Base-by-base conservation (phyloP, 106 monocot genomes). In the Acorus calamus region DNA sequence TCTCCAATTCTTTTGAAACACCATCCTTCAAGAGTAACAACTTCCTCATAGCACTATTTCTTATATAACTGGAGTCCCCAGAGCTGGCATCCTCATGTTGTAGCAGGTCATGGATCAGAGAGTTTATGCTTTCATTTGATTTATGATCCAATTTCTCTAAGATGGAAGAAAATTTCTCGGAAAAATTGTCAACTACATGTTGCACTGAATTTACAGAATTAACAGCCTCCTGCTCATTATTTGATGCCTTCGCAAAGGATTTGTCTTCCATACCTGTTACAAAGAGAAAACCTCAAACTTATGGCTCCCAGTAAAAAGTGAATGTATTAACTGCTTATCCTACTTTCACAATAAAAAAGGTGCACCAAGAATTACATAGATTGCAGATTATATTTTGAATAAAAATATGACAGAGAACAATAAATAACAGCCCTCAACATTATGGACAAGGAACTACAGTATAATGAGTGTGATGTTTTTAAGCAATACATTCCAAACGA, bases 1-100 rank as follows among this genome's bases (percentile, higher is more conserved):
- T 93, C 66, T 94, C 94, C 59, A 94, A 56, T 69, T 79, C 81
- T 63, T 84, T 82, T 47, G 79, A 73, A 53, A 90, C 77, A 57
- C 73, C 73, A 43, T 50, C 60, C 68, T 94, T 94, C 14, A 94
- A 67, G 43, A 69, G 48, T 7, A 76, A 7, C 53, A 94, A 66
- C 62, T 89, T 87, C 12, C 65, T 75, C 52, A 77, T 14, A 41
- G 74, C 66, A 12, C 53, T 61, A 45, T 66, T 51, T 51, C 71
- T 76, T 53, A 51, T 69, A 7, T 66, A 76, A 58, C 61, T 64
- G 2, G 82, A 87, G 59, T 87, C 90, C 12, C 80, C 84, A 69
- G 75, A 71, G 56, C 80, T 88, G 6, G 65, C 50, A 71, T 88
- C 91, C 62, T 91, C 96, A 49, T 61, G 62, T 66, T 77, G 81